Evolutionary conservation across 768 basidiomycete genomes (phyloP), one percentile per base, ranked within the genome.

Genomic region (Lactarius evosmus): DNA sequence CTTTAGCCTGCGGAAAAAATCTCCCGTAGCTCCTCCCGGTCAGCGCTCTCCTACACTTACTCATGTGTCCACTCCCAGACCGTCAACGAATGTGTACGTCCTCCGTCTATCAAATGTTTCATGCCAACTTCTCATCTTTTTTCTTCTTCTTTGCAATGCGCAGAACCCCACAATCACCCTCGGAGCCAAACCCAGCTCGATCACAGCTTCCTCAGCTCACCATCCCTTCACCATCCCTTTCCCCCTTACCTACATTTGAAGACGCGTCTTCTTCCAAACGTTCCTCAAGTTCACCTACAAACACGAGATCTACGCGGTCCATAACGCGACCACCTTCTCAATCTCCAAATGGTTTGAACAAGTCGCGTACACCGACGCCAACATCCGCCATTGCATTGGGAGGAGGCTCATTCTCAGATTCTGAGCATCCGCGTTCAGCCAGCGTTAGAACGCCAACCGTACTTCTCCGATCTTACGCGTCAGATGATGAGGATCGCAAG

Each of bases 1-100:
- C 54, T 63, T 69, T 41, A 55, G 68, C 56, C 62, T 69, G 22
- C 65, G 64, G 46, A 61, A 60, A 51, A 69, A 69, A 44, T 63
- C 67, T 14, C 57, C 58, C 16, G 58, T 33, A 8, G 22, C 63
- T 17, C 33, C 58, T 12, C 34, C 34, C 11, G 25, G 22, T 12
- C 66, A 25, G 3, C 53, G 25, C 32, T n/a, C 46, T 44, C 32
- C 64, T 16, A 36, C 44, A 11, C 55, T 50, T 16, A 34, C 38
- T 25, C 36, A 57, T 3, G 7, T 22, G 3, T 40, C 63, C 19
- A 65, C 63, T 0, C 63, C 54, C 27, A 61, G 55, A 7, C 55
- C 64, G 16, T 57, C 46, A 3, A 52, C 59, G 7, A 65, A 61
- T 30, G 4, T 7, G 64, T 65, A n/a, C 38, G 64, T 61, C 22